Percentiles rank a stretch among this genome's conserved stretches.
These are phyloP conservation scores for Penicillium fimorum DNA, from an alignment of 495 filamentous ascomycete species.

Conservation along the genomic window DNA sequence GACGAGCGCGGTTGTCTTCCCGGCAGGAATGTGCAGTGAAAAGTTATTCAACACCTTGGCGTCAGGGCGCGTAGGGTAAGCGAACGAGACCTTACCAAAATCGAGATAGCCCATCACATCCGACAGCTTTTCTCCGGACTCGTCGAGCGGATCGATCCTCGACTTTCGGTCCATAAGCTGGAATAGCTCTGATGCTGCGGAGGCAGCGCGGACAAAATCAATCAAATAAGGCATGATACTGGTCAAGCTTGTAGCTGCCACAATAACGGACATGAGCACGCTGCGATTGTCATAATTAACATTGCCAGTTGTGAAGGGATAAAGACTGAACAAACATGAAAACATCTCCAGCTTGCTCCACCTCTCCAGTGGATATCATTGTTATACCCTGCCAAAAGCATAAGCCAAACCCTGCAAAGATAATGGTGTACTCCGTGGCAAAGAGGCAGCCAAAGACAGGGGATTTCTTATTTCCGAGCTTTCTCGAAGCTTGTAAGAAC, in stretches of 20 bases:
- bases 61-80: constrained; percentile 55
- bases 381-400: constrained; percentile 78
- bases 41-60: constrained; percentile 50
- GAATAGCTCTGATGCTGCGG: constrained; percentile 40
- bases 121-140: constrained; percentile 20
- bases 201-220: constrained; percentile 34
- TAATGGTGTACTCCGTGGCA: constrained; percentile 63
- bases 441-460: constrained; percentile 62
- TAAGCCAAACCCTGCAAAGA: constrained; percentile 75
- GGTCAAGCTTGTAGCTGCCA: constrained; percentile 24
- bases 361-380: constrained; percentile 60
- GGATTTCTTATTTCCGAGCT: constrained; percentile 62
- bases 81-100: constrained; percentile 48
- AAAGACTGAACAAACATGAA: constrained; percentile 35
- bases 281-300: neutral
- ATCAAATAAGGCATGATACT: constrained; percentile 24
- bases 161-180: constrained; percentile 33
- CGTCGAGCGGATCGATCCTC: constrained; percentile 27
- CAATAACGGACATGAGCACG: constrained; percentile 11
- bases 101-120: constrained; percentile 29
- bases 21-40: constrained; percentile 40
- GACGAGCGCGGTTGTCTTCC: constrained; percentile 51
- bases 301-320: neutral
- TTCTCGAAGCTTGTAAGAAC: constrained; percentile 63
- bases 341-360: constrained; percentile 29